Evolutionary conservation across 23 red algal species (phyloP).

Genomic region (Gracilaria domingensis): DNA sequence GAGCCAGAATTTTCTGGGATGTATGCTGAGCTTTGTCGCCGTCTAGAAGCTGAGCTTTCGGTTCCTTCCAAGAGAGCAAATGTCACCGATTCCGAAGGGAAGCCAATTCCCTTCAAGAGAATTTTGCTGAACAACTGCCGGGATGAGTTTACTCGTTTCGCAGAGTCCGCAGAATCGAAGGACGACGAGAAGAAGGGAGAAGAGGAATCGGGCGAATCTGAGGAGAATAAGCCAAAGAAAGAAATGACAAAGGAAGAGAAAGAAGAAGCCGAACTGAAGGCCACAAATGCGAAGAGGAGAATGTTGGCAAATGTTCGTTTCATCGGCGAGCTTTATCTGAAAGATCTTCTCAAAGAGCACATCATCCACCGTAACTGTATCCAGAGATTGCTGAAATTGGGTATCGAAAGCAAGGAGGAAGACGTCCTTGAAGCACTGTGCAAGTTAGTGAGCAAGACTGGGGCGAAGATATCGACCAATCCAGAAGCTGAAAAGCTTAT

Average conservation of each 20-base stretch:
- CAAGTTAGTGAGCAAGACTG: constrained; percentile 91
- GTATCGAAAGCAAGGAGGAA: constrained; percentile 58
- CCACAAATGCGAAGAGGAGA: constrained; percentile 79
- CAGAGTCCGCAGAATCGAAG: constrained; percentile 54
- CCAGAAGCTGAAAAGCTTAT: constrained; percentile 58
- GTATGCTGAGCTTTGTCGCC: constrained; percentile 97
- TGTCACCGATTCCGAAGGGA: constrained; percentile 61
- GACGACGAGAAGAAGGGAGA: constrained; percentile 22
- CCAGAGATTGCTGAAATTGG: constrained; percentile 66
- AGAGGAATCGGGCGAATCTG: neutral
- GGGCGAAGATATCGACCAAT: constrained; percentile 82
- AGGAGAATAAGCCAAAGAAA: constrained; percentile 30
- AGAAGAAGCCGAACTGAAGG: constrained; percentile 43
- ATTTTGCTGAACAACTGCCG: constrained; percentile 92
- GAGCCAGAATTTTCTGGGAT: constrained; percentile 93
- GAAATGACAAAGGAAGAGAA: neutral
- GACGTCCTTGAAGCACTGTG: constrained; percentile 87
- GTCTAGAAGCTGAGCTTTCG: constrained; percentile 52
- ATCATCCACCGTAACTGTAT: constrained; percentile 89
- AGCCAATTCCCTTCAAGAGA: constrained; percentile 74
- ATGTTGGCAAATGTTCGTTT: constrained; percentile 99
- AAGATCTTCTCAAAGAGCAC: constrained; percentile 84
- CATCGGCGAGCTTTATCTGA: constrained; percentile 93
- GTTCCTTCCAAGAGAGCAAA: constrained; percentile 51
- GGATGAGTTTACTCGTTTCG: constrained; percentile 89